Evolutionary conservation across 352 stramenopile genomes (phyloP).

Genomic region (Globisporangium splendens): DNA sequence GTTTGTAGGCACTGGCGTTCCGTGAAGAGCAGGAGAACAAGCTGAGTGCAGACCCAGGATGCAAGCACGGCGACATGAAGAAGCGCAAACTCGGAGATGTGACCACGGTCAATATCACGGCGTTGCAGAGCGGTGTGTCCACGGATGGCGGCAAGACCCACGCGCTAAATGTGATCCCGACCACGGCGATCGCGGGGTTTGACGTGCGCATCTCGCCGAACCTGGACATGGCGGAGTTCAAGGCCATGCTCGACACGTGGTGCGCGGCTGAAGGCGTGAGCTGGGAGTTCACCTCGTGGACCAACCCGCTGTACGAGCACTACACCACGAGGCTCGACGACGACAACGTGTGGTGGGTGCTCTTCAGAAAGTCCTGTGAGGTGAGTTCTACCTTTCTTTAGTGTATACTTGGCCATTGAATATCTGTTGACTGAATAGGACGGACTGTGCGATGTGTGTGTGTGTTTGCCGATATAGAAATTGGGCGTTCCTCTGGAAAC

Average conservation of each 20-base stretch:
- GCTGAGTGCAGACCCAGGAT: conserved; percentile 71
- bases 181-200: conserved; percentile 81
- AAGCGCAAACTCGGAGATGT: conserved; percentile 92
- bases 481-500: conserved; percentile 54
- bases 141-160: conserved; percentile 75
- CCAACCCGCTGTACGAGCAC: conserved; percentile 44
- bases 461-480: conserved; percentile 19
- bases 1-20: conserved; percentile 73
- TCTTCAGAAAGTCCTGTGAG: conserved; percentile 37
- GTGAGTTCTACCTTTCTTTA: conserved; percentile 2
- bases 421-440: background rate
- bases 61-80: conserved; percentile 91
- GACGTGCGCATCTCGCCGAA: conserved; percentile 92
- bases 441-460: background rate
- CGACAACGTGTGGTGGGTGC: conserved; percentile 34
- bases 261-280: conserved; percentile 72
- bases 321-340: conserved; percentile 48
- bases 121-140: conserved; percentile 84
- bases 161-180: conserved; percentile 93
- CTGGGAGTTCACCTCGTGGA: conserved; percentile 55
- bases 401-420: background rate
- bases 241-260: conserved; percentile 87
- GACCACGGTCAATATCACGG: conserved; percentile 93
- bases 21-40: conserved; percentile 84
- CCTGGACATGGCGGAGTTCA: conserved; percentile 76